Base-by-base conservation (phyloP, 179 eudicot species). In the Amaranthus tricolor region DNA sequence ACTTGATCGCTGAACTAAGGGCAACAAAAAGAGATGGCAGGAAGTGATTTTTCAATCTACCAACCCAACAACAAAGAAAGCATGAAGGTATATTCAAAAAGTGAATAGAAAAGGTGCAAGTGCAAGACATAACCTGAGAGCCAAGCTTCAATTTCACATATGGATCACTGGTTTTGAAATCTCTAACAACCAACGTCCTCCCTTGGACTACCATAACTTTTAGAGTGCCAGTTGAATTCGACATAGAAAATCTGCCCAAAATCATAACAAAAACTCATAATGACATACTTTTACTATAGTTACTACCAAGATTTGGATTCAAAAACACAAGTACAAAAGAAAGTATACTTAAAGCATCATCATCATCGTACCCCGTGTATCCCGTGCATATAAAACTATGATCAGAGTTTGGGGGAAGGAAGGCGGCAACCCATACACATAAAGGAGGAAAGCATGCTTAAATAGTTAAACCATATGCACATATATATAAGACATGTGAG, bases 141-240 rank as follows among this genome's bases (percentile, higher is more conserved):
- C 89, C 89, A 66, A 86, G 85, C 85, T 86, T 89, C 81, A 86
- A 69, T 49, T 85, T 74, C 78, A 90, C 93, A 81, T 90, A 90
- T 68, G 96, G 96, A 81, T 90, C 96, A 75, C 96, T 90, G 76
- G 82, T 82, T 82, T 83, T 90, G 85, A 90, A 89, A 75, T 90
- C 96, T 66, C 96, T 78, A 12, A 90, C 75, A 4, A 83, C 96
- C 80, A 90, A 83, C n/a, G 79, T 85, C 69, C 81, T 89, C 64
- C 96, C 96, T 78, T 72, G 89, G 68, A 89, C 86, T 52, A 89
- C 90, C 17, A 53, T 78, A 59, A 90, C 89, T 76, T 89, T 87
- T 51, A 90, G 64, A 61, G 70, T 72, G 51, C 89, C 85, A 9
- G 19, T 66, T 14, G 75, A 2, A 51, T 80, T 73, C 62, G 76